Evolutionary conservation across 2,329 filamentous ascomycete genomes (phyloP), one percentile per base, ranked within the genome.

Genomic region (Hypoxylon sp.): DNA sequence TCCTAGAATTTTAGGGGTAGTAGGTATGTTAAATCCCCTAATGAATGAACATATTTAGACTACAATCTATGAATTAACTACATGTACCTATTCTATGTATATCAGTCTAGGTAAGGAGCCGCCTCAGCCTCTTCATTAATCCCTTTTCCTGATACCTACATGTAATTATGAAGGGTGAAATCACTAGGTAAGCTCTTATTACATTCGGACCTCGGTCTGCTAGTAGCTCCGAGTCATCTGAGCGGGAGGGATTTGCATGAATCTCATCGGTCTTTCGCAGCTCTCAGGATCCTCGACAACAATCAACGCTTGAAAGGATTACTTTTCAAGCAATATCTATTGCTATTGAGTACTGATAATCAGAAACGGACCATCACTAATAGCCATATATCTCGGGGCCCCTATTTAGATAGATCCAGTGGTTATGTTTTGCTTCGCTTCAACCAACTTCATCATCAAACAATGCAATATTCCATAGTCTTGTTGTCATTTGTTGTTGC

Each of bases 141-240:
- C 9, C 11, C 17, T 19, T 22, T 11, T 17, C 13, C 5, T 5
- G 13, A 2, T 19, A 10, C 13, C 5, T 44, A 31, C 29, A 8
- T 31, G 26, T 31, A 19, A 22, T 22, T 17, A 3, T 22, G 39
- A 14, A 22, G 2, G 14, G 33, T 22, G n/a, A 22, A 53, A 10
- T 35, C 29, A 14, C 31, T 13, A 53, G 14, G 10, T 13, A 53
- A 22, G 10, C 24, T 35, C 42, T 48, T 58, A 33, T 17, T 13
- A 19, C 19, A 22, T 22, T 51, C 62, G 50, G 62, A 11, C 42
- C 48, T 64, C 62, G 55, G 55, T 33, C 44, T 42, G 29, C 14
- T 8, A 39, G 4, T 26, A 22, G 42, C 24, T 42, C 55, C 54
- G 55, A 44, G 22, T 39, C 26, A 26, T 52, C 19, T 31, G 39